Evolutionary conservation across 1,139 yeast species (phyloP), one percentile per base, ranked within the genome.

Genomic region (Kodamaea plutei): DNA sequence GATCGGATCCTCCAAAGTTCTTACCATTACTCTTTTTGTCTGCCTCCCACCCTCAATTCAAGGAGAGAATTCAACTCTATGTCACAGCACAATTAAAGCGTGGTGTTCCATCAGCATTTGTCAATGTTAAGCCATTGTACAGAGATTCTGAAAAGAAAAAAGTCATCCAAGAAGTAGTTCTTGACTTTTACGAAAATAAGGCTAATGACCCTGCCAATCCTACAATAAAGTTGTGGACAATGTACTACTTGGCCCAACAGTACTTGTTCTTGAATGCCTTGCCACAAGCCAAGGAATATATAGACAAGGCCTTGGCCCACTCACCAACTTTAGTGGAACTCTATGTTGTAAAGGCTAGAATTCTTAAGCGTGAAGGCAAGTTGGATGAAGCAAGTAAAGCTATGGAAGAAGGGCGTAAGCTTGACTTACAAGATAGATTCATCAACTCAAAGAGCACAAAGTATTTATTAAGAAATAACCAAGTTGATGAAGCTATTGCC

Each of bases 91-190:
- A 81, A 50, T 70, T 93, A 47, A 61, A 71, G 38, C 73, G 87
- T 39, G 95, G 95, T 22, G 93, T 88, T 19, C 98, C 98, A 4
- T 85, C 96, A 1, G 73, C 94, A 5, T 91, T 89, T 60, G 83
- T 83, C 29, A 82, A 84, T 47, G 75, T 91, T 33, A 88, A 89
- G 58, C 84, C 93, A 1, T 66, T 89, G 41, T 88, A 87, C 57
- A 69, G 64, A 35, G 72, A 73, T 41, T 39, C 52, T 2, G 52
- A 51, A 9, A 82, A 83, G 49, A 60, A 59, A 22, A 45, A 50
- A 5, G 56, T 71, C 5, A 71, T 87, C 40, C 77, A 73, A 38
- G 51, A 68, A 18, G 60, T 81, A 31, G 85, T 81, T 8, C 43
- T 55, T 27, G 70, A 74, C 4, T 80, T 73, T 44, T 61, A 64